Evolutionary conservation across 2,329 filamentous ascomycete species (phyloP), one percentile per base, ranked within the genome.

Genomic region (Penicillium occitanis): DNA sequence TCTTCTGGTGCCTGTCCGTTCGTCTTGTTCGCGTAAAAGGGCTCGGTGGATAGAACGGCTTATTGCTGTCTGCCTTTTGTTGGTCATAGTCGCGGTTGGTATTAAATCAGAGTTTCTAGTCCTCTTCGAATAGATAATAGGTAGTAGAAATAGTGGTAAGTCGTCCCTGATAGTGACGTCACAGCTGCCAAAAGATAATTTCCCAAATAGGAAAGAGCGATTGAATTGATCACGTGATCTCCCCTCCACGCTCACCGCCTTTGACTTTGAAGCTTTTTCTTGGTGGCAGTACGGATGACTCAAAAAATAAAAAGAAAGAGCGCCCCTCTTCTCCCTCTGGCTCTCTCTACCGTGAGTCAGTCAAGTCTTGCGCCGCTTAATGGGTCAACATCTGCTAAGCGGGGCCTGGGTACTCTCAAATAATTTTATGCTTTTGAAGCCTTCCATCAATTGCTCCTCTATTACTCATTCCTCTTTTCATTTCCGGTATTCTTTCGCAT

Each of bases 351-450:
- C 37, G 60, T 66, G 65, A 66, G 51, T 66, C 63, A 65, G 33
- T 28, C 28, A 55, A 55, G 50, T 53, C 50, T 53, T 33, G 50
- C 50, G 50, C 50, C 62, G 53, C 66, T 74, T 72, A 74, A 79
- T 79, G 77, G 75, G 77, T 77, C 77, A 71, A 66, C 70, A 68
- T 75, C 69, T 77, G 69, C 65, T 77, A 72, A 78, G 76, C 77
- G 76, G 77, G 76, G 76, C 75, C 68, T 75, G 73, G 71, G 72
- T 70, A 73, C 71, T 78, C 73, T 76, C 74, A 66, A 73, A 69
- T 70, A 73, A 70, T 73, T 64, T 73, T 68, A 70, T 71, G 65
- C 71, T 63, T 65, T 33, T 46, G n/a, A 46, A 35, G 51, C 42
- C 42, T 60, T 64, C 68, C 53, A 66, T 64, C 68, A 69, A 59